A percentile compares a stretch with the other conserved stretches of the same genome.
These are phyloP conservation scores for Lachancea thermotolerans DNA, from an alignment of 805 yeast genomes.

Conservation along the genomic window DNA sequence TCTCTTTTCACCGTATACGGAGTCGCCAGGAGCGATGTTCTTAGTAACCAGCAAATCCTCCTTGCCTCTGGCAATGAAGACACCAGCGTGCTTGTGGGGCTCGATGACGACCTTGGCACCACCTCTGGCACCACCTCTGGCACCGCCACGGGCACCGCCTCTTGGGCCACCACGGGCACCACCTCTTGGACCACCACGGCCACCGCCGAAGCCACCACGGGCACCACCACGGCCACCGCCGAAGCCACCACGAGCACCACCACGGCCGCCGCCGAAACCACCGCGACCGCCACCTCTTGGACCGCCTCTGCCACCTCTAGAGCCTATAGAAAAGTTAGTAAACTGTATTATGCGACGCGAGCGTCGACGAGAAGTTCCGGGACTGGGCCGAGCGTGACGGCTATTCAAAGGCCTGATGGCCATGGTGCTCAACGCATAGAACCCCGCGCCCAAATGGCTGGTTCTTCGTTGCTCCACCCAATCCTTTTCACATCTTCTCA, in stretches of 20 bases:
- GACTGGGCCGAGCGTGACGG: too few species aligned
- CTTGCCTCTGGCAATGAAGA: conserved; percentile 98
- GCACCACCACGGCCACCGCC: conserved; percentile 45
- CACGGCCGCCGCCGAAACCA: conserved; percentile 26
- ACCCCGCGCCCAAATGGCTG: too few species aligned
- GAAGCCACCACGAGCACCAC: conserved; percentile 47
- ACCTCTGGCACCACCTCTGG: conserved; percentile 75
- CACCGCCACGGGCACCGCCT: conserved; percentile 62
- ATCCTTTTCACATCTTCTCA: background rate
- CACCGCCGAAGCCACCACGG: conserved; percentile 45
- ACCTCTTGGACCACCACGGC: conserved; percentile 44
- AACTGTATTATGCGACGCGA: background rate
- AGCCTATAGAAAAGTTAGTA: conserved; percentile 12
- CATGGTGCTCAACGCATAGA: too few species aligned
- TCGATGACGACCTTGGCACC: conserved; percentile 96
- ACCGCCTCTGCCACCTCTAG: conserved; percentile 9
- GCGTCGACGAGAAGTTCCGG: too few species aligned
- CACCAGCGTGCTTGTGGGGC: conserved; percentile 99
- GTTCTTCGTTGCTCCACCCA: background rate
- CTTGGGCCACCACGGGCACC: conserved; percentile 47
- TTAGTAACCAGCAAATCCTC: conserved; percentile 97
- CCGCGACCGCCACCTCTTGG: conserved; percentile 4
- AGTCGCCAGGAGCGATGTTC: conserved; percentile 96
- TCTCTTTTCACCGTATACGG: conserved; percentile 98
- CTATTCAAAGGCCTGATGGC: too few species aligned